phyloP scores from a whole-genome alignment of 176 grass and related monocot species.

The Oryza punctata region DNA sequence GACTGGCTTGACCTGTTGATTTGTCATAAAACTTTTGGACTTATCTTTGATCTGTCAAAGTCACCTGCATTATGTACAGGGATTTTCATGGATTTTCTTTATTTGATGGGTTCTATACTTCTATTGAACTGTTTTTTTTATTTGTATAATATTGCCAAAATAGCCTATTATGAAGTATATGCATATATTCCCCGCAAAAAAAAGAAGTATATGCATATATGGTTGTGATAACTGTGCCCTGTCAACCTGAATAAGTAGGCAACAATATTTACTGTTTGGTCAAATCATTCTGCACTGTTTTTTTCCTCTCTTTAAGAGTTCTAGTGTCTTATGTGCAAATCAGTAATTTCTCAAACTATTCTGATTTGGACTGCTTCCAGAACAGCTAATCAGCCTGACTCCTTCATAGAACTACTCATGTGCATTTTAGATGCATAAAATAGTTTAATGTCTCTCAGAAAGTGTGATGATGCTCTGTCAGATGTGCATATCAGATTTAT shows the following conservation, averaged over 20 bases:
- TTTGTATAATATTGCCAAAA: background rate
- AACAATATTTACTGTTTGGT: background rate
- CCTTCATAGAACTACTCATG: background rate
- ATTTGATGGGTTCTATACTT: background rate
- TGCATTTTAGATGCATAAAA: slow-evolving; percentile 1
- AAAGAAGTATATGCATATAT: background rate
- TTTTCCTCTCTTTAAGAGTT: background rate
- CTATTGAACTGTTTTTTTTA: background rate
- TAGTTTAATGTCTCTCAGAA: slow-evolving; percentile 6
- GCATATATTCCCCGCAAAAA: too few relatives aligned
- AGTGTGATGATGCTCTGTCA: slow-evolving; percentile 17
- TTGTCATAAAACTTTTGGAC: background rate
- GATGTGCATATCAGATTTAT: slow-evolving; percentile 40
- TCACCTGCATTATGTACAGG: background rate
- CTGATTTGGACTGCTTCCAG: background rate
- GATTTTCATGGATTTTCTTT: background rate
- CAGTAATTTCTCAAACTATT: slow-evolving; percentile 17
- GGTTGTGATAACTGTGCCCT: background rate
- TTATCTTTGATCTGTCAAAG: background rate
- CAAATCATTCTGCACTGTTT: background rate
- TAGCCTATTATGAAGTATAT: background rate
- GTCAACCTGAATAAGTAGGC: background rate
- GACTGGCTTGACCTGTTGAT: background rate
- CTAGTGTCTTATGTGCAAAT: background rate
- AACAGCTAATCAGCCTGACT: background rate